Conservation (phyloP, 164 flowering plant genomes). For the Umbellularia californica region DNA sequence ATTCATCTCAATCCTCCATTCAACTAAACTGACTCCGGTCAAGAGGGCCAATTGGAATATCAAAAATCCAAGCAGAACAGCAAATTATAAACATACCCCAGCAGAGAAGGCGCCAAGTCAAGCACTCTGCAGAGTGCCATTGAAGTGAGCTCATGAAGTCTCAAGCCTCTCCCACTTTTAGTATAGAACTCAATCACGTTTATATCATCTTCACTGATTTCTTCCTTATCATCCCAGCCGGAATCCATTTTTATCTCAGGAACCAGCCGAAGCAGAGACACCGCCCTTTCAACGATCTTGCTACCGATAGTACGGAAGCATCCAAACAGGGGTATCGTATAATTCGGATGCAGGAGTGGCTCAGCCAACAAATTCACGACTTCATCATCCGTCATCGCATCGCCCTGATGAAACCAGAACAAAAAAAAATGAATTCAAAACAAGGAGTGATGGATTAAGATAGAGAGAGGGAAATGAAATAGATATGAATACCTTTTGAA, state of each 20-base stretch:
- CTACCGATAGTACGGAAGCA: conserved; percentile 63
- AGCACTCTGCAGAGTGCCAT: conserved; percentile 73
- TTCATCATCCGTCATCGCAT: conserved; percentile 46
- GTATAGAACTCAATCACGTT: conserved; percentile 40
- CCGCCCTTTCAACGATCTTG: conserved; percentile 51
- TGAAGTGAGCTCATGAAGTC: conserved; percentile 81
- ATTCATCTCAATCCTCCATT: too few relatives aligned
- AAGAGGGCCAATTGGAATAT: too few relatives aligned
- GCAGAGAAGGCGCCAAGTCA: conserved; percentile 63
- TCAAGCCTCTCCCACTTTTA: conserved; percentile 44
- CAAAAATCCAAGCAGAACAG: background rate
- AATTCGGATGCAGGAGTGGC: conserved; percentile 55
- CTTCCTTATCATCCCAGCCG: conserved; percentile 18
- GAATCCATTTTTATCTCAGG: conserved; percentile 33
- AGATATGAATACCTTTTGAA: conserved; percentile 34
- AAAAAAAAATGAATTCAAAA: background rate
- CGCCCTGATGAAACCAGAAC: conserved; percentile 38
- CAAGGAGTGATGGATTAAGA: background rate
- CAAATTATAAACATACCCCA: conserved; percentile 34
- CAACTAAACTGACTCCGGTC: too few relatives aligned
- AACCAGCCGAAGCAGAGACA: conserved; percentile 45
- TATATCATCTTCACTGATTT: conserved; percentile 18
- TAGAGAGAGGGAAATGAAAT: background rate
- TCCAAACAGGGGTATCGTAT: conserved; percentile 67
- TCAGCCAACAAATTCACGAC: conserved; percentile 51